Base-by-base conservation (phyloP, 2,329 filamentous ascomycete species). In the Hymenoscyphus fraxineus region DNA sequence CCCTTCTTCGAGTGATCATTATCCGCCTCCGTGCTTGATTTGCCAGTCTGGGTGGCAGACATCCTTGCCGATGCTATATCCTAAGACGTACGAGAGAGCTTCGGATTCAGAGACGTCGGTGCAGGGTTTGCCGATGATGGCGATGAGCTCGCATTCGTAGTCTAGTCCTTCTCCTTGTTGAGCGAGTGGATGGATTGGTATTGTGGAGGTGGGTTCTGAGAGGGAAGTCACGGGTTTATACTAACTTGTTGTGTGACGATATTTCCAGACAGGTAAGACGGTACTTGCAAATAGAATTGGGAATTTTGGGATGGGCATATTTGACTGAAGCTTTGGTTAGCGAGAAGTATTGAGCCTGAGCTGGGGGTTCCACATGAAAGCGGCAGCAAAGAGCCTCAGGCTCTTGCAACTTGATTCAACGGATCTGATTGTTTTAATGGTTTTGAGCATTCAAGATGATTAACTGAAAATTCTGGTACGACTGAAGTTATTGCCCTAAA, bases 1-100 rank as follows among this genome's bases (percentile, higher is more conserved):
- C 2, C 88, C 86, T 76, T 92, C 92, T 44, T 88, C 89, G 15
- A 90, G 78, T 0, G 82, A 83, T 88, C 88, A 91, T 77, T 92
- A 89, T 0, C 87, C 83, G 16, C 87, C 87, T 16, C 88, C 88
- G 51, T 81, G 82, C 75, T 87, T 83, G 66, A 90, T 76, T 77
- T 92, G 89, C 88, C 89, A 93, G 68, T 91, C 88, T 51, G 90
- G 85, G 77, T 92, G 89, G 12, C 88, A 91, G n/a, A 94, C 84
- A 74, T 94, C 91, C 76, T 94, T 91, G 62, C 90, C 89, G 40
- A 91, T 83, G 1, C 87, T 82, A 73, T 93, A 93, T 5, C 91
- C 91, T 1, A 92, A 80, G 2, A 93, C 88, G 71, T 91, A 88
- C 61, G 88, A 79, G n/a, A 93, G 78, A 0, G 90, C 90, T 27